Conservation (phyloP, 306 rosid species). For the Vigna nakashimae region DNA sequence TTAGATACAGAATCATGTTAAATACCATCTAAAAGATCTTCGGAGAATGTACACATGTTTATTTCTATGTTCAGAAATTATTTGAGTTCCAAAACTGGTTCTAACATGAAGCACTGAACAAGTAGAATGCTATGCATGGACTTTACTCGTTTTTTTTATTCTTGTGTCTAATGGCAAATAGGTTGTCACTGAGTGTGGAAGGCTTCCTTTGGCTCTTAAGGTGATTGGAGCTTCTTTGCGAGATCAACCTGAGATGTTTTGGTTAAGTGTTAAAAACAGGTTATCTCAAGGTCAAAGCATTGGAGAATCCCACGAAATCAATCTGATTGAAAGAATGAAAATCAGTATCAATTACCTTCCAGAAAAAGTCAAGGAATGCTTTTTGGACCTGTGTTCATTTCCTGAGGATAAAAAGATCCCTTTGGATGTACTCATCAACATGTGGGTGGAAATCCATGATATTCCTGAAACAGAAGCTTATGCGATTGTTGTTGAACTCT, state of each 20-base stretch:
- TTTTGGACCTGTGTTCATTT: constrained; percentile 82
- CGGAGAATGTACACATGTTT: neutral
- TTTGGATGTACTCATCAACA: constrained; percentile 77
- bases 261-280: constrained; percentile 75
- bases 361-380: constrained; percentile 70
- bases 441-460: constrained; percentile 87
- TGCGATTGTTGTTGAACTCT: constrained; percentile 82
- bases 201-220: constrained; percentile 93
- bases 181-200: constrained; percentile 85
- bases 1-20: neutral
- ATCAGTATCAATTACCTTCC: constrained; percentile 63
- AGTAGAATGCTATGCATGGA: neutral
- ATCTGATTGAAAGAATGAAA: constrained; percentile 75
- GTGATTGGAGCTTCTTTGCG: constrained; percentile 88
- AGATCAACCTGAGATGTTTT: constrained; percentile 73
- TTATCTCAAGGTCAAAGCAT: constrained; percentile 78
- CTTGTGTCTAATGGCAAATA: constrained; percentile 32
- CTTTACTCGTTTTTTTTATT: neutral
- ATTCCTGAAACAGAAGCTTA: constrained; percentile 74
- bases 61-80: neutral
- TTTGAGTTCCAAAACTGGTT: neutral
- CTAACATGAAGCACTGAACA: neutral
- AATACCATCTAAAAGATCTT: too few species aligned
- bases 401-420: constrained; percentile 93
- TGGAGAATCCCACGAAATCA: constrained; percentile 70